Conservation (phyloP, 441 rosid species). For the Hypseocharis bilobata region DNA sequence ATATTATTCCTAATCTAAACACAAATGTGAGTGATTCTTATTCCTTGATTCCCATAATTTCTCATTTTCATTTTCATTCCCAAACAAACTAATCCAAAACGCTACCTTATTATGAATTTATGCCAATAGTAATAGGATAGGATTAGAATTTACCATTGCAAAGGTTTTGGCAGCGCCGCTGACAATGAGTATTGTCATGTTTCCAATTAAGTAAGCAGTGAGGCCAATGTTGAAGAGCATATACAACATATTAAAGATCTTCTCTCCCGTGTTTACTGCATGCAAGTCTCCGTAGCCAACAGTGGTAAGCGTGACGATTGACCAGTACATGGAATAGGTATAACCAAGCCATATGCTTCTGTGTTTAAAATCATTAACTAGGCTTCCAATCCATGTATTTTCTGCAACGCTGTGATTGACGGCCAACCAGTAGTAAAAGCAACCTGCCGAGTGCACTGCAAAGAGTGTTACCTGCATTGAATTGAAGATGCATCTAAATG, state of each 20-base stretch:
- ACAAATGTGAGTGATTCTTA: too few species aligned
- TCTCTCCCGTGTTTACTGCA: slow-evolving; percentile 57
- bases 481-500: too few species aligned
- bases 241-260: slow-evolving; percentile 65
- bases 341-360: slow-evolving; percentile 72
- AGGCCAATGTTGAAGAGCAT: slow-evolving; percentile 92
- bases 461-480: slow-evolving; percentile 57
- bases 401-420: slow-evolving; percentile 31
- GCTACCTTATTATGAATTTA: too few species aligned
- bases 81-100: too few species aligned
- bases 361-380: slow-evolving; percentile 44
- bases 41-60: too few species aligned
- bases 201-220: slow-evolving; percentile 76
- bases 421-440: slow-evolving; percentile 71
- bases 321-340: slow-evolving; percentile 85
- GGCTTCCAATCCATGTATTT: slow-evolving; percentile 67
- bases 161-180: slow-evolving; percentile 56
- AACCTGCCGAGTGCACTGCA: slow-evolving; percentile 74
- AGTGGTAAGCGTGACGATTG: slow-evolving; percentile 73
- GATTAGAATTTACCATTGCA: slow-evolving; percentile 40
- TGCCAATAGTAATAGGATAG: too few species aligned
- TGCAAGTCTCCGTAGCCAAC: slow-evolving; percentile 88
- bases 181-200: slow-evolving; percentile 88
- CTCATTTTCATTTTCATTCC: too few species aligned
- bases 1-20: too few species aligned